Conservation (phyloP, 2,329 filamentous ascomycete genomes). For the Tolypocladium paradoxum region DNA sequence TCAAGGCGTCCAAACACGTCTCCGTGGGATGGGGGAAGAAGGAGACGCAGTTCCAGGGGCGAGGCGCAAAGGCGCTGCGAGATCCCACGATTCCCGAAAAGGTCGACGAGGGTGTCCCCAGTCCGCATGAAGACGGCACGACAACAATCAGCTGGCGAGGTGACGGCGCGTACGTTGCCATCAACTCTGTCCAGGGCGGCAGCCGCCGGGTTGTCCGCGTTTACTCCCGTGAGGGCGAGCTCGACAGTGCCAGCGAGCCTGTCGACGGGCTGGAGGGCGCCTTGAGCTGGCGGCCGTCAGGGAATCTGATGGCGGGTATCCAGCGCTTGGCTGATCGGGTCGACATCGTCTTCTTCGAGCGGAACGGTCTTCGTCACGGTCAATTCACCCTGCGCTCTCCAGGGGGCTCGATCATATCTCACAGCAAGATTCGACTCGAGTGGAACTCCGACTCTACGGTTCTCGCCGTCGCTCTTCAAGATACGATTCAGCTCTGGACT, state of each 20-base stretch:
- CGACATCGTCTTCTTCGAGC: slow-evolving; percentile 89
- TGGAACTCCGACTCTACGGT: slow-evolving; percentile 95
- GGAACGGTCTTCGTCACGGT: slow-evolving; percentile 94
- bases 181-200: slow-evolving; percentile 65
- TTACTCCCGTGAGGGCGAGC: slow-evolving; percentile 77
- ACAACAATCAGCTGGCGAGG: slow-evolving; percentile 84
- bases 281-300: slow-evolving; percentile 83
- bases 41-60: slow-evolving; percentile 95
- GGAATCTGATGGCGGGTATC: slow-evolving; percentile 82
- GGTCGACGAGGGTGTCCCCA: slow-evolving; percentile 73
- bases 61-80: slow-evolving; percentile 71
- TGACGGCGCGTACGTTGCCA: slow-evolving; percentile 80
- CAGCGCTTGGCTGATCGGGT: slow-evolving; percentile 59
- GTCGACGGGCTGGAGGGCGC: slow-evolving; percentile 83
- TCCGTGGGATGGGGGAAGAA: slow-evolving; percentile 97
- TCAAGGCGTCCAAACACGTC: slow-evolving; percentile 84
- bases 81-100: slow-evolving; percentile 93
- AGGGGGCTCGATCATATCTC: slow-evolving; percentile 43
- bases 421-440: slow-evolving; percentile 51
- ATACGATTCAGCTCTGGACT: slow-evolving; percentile 86
- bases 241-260: slow-evolving; percentile 91
- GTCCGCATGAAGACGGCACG: slow-evolving; percentile 58
- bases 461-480: slow-evolving; percentile 65
- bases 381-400: slow-evolving; percentile 71
- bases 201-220: slow-evolving; percentile 74